Conservation (phyloP, 2,329 filamentous ascomycete genomes). For the Rhynchosporium secalis region DNA sequence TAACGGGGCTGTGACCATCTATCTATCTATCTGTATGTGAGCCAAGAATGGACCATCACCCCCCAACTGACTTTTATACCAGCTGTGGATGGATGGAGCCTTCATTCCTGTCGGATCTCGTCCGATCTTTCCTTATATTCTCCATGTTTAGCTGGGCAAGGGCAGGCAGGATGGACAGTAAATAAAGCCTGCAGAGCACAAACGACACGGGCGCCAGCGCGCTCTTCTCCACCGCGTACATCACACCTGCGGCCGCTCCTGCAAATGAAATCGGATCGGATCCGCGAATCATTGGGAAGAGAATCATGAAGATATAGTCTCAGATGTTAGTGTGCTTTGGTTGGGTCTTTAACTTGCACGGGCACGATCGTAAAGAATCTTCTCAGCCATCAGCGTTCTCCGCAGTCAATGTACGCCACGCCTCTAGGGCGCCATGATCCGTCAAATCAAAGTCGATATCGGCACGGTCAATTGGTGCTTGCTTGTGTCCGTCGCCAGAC, state of each 20-base stretch:
- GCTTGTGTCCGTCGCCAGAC: slow-evolving; percentile 4
- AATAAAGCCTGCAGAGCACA: neutral
- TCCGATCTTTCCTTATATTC: neutral
- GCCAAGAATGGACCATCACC: neutral
- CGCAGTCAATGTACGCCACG: neutral
- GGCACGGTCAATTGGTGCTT: neutral
- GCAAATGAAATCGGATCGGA: neutral
- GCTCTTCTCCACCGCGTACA: neutral
- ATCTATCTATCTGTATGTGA: neutral
- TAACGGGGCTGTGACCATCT: slow-evolving; percentile 9
- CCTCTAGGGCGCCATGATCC: neutral
- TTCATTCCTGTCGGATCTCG: neutral
- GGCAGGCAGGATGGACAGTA: neutral
- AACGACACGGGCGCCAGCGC: neutral
- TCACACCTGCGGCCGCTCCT: neutral
- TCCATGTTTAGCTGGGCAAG: neutral
- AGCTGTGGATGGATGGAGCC: neutral
- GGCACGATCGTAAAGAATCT: no score
- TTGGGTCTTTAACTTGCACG: neutral
- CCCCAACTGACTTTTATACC: neutral
- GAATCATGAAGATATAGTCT: neutral
- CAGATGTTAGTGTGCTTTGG: no score
- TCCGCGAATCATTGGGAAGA: neutral
- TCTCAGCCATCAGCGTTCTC: slow-evolving; percentile 3
- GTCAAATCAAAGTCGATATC: slow-evolving; percentile 8